Evolutionary conservation across 192 early-diverging fungal genomes (phyloP).

Genomic region (Nowakowskiella sp.): DNA sequence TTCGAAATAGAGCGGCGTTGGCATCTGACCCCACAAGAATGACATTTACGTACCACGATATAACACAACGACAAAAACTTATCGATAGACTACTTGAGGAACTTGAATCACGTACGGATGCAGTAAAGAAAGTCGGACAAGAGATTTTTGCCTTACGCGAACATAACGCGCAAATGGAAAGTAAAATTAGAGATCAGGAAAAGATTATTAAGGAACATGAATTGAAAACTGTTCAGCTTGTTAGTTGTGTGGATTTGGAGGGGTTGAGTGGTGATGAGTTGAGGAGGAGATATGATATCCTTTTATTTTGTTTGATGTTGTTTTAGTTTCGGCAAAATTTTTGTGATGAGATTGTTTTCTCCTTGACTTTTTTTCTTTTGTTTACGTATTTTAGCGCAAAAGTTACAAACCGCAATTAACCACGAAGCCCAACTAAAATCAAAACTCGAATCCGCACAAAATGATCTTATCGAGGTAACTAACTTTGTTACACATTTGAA

Average conservation of each 20-base stretch:
- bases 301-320: too few species aligned
- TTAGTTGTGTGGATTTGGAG: constrained; percentile 35
- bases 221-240: constrained; percentile 17
- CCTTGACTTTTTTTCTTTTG: background rate
- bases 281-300: constrained; percentile 22
- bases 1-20: too few species aligned
- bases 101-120: constrained; percentile 22
- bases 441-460: constrained; percentile 21
- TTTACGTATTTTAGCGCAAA: constrained; percentile 18
- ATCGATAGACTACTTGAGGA: constrained; percentile 37
- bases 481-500: constrained; percentile 3
- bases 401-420: constrained; percentile 19
- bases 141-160: constrained; percentile 26
- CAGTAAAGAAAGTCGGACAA: constrained; percentile 35
- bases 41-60: too few species aligned
- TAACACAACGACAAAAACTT: constrained; percentile 30
- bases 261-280: constrained; percentile 28
- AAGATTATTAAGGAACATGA: constrained; percentile 17
- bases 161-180: constrained; percentile 21
- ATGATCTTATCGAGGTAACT: constrained; percentile 16
- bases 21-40: too few species aligned
- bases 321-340: background rate
- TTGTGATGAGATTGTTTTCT: background rate
- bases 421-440: constrained; percentile 1
- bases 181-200: constrained; percentile 17